Base-by-base conservation (phyloP, 1,284 basidiomycete species). In the Cryptococcus neoformans region DNA sequence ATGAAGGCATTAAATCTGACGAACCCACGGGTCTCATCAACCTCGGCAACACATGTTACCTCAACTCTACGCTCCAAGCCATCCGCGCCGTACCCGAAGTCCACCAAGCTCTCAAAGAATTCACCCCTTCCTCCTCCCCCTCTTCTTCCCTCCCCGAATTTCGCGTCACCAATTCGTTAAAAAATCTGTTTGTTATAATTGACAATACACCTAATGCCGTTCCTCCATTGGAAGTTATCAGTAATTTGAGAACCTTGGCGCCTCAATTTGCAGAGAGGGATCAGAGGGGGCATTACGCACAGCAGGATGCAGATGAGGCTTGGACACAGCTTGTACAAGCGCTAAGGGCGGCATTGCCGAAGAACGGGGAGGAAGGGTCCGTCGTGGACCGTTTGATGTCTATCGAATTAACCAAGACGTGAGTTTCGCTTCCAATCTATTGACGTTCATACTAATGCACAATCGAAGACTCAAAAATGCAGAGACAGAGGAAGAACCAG, bases 241-340 rank as follows among this genome's bases (percentile, higher is more conserved):
- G 79, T 59, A 80, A 86, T 34, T 81, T 98, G 42, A 84, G 93
- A 17, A 82, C 84, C 54, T 84, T 87, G 1, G 87, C 91, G 16
- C 95, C 95, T 2, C 96, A 98, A 75, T 99, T 99, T 68, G 90
- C 87, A 4, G 93, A 99, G 73, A 75, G 82, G 79, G 74, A 83
- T 78, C 70, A 81, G 71, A 60, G 78, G 62, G 73, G 83, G 1
- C 82, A 82, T 6, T 95, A 86, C 68, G 87, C 93, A 2, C 95
- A 98, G 76, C 95, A 98, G 82, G 95, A 99, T 72, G 95, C 95
- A 11, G 95, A 98, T 72, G 95, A 99, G 76, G 96, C 91, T 59
- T 97, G 90, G 83, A 85, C 84, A 2, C 85, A 89, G 56, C 85
- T 98, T 60, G 79, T 93, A n/a, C 87, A 88, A 54, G 84, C 88